Base-by-base conservation (phyloP, 495 filamentous ascomycete genomes). In the Parathielavia appendiculata region DNA sequence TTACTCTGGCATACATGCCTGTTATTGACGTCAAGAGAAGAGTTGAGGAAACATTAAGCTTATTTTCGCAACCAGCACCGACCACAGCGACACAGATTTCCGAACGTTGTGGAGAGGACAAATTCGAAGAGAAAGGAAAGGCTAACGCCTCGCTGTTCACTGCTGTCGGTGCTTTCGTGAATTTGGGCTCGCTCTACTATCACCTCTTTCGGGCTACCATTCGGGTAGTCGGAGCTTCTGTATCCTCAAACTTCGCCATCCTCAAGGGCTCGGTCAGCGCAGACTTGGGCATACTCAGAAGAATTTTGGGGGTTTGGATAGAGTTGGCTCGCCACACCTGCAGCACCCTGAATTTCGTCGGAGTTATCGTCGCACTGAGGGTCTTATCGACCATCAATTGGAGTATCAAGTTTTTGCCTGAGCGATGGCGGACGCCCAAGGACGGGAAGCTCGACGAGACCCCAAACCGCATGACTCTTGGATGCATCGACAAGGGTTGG, bases 211-310 rank as follows among this genome's bases (percentile, higher is more conserved):
- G 26, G 20, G 22, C 17, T 0, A 48, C 39, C 1, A 9, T 57
- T 14, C 41, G 34, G 8, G 19, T 61, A 4, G 4, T 35, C 6
- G 10, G 19, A 4, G 36, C 13, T 8, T 20, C 30, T 11, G 2
- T 38, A 26, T n/a, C 10, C 10, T 51, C 50, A 8, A 62, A 35
- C 26, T 34, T 54, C 7, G 20, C 6, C 6, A 11, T 57, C 0
- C 1, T 57, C 4, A 50, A 35, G 48, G 43, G 44, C 22, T 17
- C 48, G 1, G 10, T 62, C 1, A 23, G 26, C n/a, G 11, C 41
- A 9, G 54, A 62, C 38, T 41, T 45, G 22, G 11, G 34, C 14
- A 57, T 50, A 4, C 8, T 62, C 38, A 23, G 11, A n/a, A 6
- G 26, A 13, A 17, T 51, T 3, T 22, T 38, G 32, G 20, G 16